Conservation (phyloP, 2,329 filamentous ascomycete genomes). For the Pseudogymnoascus sp. region DNA sequence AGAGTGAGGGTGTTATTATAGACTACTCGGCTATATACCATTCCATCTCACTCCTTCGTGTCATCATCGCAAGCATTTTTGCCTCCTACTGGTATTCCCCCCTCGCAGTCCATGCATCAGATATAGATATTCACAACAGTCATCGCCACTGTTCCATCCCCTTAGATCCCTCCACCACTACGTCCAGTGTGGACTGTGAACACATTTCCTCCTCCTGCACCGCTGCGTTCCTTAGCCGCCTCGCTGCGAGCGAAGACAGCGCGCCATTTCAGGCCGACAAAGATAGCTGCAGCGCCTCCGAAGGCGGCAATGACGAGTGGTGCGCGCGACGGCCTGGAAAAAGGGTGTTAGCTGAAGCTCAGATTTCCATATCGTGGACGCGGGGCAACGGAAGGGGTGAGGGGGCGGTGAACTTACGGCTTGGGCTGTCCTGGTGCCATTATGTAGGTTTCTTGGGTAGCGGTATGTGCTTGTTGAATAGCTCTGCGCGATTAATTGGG, state of each 20-base stretch:
- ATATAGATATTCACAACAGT: not conserved
- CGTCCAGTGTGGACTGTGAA: constrained; percentile 24
- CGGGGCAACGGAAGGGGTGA: not conserved
- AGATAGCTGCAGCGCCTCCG: constrained; percentile 22
- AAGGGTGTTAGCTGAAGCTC: not conserved
- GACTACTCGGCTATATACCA: not conserved
- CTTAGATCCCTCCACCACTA: constrained; percentile 21
- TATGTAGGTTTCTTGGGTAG: not conserved
- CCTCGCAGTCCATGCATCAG: not conserved
- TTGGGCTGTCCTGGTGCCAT: constrained; percentile 3
- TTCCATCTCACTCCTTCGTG: not conserved
- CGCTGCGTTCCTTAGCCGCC: constrained; percentile 25
- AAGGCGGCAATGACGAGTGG: constrained; percentile 23
- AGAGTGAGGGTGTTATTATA: not conserved
- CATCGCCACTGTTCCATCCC: not conserved
- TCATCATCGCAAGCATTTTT: not conserved
- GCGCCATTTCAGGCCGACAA: constrained; percentile 27
- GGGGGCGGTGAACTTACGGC: not conserved
- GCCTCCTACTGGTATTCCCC: not conserved
- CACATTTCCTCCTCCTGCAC: constrained; percentile 19
- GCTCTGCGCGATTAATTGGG: not conserved
- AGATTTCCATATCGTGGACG: not conserved
- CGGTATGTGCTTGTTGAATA: constrained; percentile 7
- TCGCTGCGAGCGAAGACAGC: constrained; percentile 27
- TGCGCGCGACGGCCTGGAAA: constrained; percentile 20